Base-by-base conservation (phyloP, 306 rosid species). In the Amphicarpaea edgeworthii region DNA sequence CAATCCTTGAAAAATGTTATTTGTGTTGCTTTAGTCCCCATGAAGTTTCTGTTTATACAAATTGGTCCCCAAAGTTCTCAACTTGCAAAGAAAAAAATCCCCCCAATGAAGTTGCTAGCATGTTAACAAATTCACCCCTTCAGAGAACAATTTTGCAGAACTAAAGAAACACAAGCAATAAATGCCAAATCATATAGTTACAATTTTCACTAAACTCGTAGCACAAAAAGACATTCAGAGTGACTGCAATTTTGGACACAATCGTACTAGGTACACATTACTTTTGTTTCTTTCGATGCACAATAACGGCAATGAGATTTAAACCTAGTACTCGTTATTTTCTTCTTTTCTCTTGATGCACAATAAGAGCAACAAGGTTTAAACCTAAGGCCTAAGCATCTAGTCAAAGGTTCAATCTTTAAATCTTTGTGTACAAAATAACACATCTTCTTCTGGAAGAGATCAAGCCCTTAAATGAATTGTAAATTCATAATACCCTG, bases 201-300 rank as follows among this genome's bases (percentile, higher is more conserved):
- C 42, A 1, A 26, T 17, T 61, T 16, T 51, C 42, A 41, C 68
- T 10, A 65, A 64, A 38, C 28, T 6, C 26, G 32, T 21, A 71
- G 38, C 30, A 61, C 43, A 50, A 37, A 24, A 69, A 41, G 55
- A 16, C 66, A 57, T n/a, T 45, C 42, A 15, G 20, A 54, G 57
- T 58, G 26, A 54, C 59, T 14, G 6, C 54, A 67, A 17, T 30
- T 76, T 70, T 32, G 45, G 63, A n/a, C 54, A 32, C 4, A 4
- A 11, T 38, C 1, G 38, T 34, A 34, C 38, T 4, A 34, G 12
- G 15, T 9, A 55, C 34, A 55, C 2, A 11, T 55, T 55, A 55
- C 16, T 55, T 55, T 16, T 21, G 2, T 19, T 19, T 30, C 6
- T 53, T 19, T 53, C 2, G 15, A 1, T 19, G 60, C 9, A 3